These are phyloP conservation scores for Biscogniauxia sp. DNA, from an alignment of 2,329 filamentous ascomycete species.

Conservation along the genomic window DNA sequence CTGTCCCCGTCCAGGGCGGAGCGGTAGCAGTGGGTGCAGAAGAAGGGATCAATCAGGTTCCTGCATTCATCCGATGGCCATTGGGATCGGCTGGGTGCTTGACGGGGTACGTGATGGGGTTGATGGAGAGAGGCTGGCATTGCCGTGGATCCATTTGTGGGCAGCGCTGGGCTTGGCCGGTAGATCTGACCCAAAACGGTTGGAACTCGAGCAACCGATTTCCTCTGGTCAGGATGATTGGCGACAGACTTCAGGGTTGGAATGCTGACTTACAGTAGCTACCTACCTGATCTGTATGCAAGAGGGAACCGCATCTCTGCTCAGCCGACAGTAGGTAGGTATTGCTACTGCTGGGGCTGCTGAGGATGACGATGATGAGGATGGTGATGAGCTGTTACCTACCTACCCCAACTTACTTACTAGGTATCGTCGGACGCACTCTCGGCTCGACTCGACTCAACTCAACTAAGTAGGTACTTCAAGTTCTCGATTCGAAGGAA, in stretches of 20 bases:
- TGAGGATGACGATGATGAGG: too few relatives aligned
- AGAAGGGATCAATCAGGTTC: background rate
- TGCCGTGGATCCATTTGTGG: background rate
- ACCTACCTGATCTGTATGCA: too few relatives aligned
- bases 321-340: too few relatives aligned
- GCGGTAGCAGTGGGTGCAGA: background rate
- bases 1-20: background rate
- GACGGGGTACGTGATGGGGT: background rate
- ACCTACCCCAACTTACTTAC: too few relatives aligned
- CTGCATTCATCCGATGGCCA: background rate
- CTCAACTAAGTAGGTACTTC: too few relatives aligned
- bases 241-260: background rate
- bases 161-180: background rate
- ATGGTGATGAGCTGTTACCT: too few relatives aligned
- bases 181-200: background rate
- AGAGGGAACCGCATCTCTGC: too few relatives aligned
- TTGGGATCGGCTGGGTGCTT: background rate
- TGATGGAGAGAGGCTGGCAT: background rate
- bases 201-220: background rate
- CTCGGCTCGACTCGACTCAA: too few relatives aligned
- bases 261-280: background rate
- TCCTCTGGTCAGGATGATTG: background rate
- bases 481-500: background rate
- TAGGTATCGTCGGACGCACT: too few relatives aligned
- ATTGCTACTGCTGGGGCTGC: too few relatives aligned